These are phyloP conservation scores for Eremothecium gossypii DNA, from an alignment of 1,139 yeast genomes.

Conservation along the genomic window DNA sequence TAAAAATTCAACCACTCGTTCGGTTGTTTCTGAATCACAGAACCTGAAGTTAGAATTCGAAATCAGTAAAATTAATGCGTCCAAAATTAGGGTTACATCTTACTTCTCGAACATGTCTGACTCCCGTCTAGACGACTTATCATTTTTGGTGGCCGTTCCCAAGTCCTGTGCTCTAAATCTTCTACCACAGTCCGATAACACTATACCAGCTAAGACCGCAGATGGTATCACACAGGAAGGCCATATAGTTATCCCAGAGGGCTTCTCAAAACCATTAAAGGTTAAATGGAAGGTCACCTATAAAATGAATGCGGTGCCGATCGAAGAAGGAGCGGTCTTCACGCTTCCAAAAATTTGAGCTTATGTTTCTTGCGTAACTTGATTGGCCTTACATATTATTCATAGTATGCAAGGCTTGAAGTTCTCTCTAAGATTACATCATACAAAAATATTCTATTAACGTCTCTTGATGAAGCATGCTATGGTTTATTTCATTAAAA, in stretches of 20 bases:
- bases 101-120: slow-evolving; percentile 38
- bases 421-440: neutral
- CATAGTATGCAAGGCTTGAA: neutral
- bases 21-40: slow-evolving; percentile 38
- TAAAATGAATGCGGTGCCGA: slow-evolving; percentile 36
- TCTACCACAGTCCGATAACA: slow-evolving; percentile 59
- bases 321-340: slow-evolving; percentile 51
- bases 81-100: slow-evolving; percentile 38
- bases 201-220: slow-evolving; percentile 41
- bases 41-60: slow-evolving; percentile 47
- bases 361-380: neutral
- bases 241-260: slow-evolving; percentile 42
- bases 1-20: slow-evolving; percentile 10
- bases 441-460: neutral
- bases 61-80: slow-evolving; percentile 33
- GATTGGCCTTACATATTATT: neutral
- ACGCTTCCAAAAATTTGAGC: slow-evolving; percentile 29
- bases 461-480: neutral
- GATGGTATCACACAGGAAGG: slow-evolving; percentile 40
- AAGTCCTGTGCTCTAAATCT: slow-evolving; percentile 56
- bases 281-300: slow-evolving; percentile 76
- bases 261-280: slow-evolving; percentile 41
- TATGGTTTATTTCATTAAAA: neutral
- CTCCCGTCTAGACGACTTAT: slow-evolving; percentile 44
- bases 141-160: slow-evolving; percentile 77